These are phyloP conservation scores for Dictyophora rubrovolvata DNA, from an alignment of 768 basidiomycete species.

Conservation along the genomic window DNA sequence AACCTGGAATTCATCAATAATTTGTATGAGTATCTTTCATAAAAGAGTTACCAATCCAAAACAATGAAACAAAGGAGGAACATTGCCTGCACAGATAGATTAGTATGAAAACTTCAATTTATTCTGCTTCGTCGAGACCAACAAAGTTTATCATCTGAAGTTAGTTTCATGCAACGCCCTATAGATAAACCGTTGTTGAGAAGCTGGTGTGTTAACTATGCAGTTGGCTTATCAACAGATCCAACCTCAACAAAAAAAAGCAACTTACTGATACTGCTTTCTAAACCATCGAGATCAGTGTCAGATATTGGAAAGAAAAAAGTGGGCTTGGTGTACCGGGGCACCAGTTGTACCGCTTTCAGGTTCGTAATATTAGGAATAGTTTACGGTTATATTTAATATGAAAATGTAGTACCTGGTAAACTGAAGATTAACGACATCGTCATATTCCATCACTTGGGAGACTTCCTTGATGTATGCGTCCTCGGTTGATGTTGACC, in stretches of 20 bases:
- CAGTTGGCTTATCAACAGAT: not conserved
- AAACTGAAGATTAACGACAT: slow-evolving; percentile 76
- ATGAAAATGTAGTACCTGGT: slow-evolving; percentile 53
- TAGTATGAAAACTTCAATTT: not conserved
- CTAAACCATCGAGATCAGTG: slow-evolving; percentile 47
- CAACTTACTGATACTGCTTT: slow-evolving; percentile 71
- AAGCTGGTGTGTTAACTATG: slow-evolving; percentile 69
- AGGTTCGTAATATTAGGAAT: not conserved
- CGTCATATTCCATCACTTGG: slow-evolving; percentile 41
- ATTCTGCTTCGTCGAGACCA: slow-evolving; percentile 15
- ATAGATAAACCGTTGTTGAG: slow-evolving; percentile 70
- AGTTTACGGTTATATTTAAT: not conserved
- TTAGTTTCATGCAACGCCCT: slow-evolving; percentile 60
- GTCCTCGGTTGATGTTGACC: slow-evolving; percentile 41
- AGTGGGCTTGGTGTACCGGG: not conserved
- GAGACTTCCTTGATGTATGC: slow-evolving; percentile 33
- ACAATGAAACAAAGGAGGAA: slow-evolving; percentile 78
- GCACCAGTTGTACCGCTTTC: slow-evolving; percentile 7
- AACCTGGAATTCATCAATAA: slow-evolving; percentile 22
- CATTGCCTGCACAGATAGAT: slow-evolving; percentile 45
- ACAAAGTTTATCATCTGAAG: slow-evolving; percentile 62
- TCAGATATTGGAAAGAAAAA: slow-evolving; percentile 35
- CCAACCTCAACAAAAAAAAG: not conserved
- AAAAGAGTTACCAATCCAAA: slow-evolving; percentile 44
- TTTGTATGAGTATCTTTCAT: not conserved